A percentile compares a stretch with the other conserved stretches of the same genome.
Evolutionary conservation across 1,284 basidiomycete genomes (phyloP).

Genomic region (Coniferiporia weirii): DNA sequence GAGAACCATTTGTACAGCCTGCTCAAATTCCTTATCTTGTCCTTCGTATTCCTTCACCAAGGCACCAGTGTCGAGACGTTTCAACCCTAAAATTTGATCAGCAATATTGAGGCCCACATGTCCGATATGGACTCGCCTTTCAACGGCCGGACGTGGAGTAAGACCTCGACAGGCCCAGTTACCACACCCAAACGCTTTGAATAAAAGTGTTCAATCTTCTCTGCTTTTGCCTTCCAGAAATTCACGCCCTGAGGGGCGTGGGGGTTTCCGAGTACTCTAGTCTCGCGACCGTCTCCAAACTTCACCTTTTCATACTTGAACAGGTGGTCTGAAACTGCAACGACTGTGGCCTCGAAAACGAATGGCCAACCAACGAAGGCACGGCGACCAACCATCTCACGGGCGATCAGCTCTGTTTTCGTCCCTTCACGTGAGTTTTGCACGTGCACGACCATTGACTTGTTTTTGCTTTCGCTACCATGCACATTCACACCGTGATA

Average conservation of each 20-base stretch:
- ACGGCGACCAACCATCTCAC: constrained; percentile 69
- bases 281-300: constrained; percentile 46
- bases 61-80: constrained; percentile 83
- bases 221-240: constrained; percentile 74
- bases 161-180: constrained; percentile 74
- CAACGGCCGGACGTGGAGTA: constrained; percentile 81
- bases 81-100: constrained; percentile 55
- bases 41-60: constrained; percentile 94
- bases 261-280: constrained; percentile 64
- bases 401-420: constrained; percentile 72
- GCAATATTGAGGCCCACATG: background rate
- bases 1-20: constrained; percentile 82
- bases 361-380: constrained; percentile 93
- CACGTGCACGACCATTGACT: constrained; percentile 89
- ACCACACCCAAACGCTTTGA: constrained; percentile 89
- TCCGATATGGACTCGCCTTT: constrained; percentile 56
- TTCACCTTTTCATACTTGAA: constrained; percentile 81
- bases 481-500: constrained; percentile 93
- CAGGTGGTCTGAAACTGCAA: constrained; percentile 80
- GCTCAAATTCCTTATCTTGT: constrained; percentile 75
- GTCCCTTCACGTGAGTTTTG: constrained; percentile 67
- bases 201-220: constrained; percentile 79
- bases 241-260: constrained; percentile 63
- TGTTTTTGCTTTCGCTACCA: constrained; percentile 84
- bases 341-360: constrained; percentile 86